Conservation (phyloP, 2,329 filamentous ascomycete species). For the Diaporthe sp. region DNA sequence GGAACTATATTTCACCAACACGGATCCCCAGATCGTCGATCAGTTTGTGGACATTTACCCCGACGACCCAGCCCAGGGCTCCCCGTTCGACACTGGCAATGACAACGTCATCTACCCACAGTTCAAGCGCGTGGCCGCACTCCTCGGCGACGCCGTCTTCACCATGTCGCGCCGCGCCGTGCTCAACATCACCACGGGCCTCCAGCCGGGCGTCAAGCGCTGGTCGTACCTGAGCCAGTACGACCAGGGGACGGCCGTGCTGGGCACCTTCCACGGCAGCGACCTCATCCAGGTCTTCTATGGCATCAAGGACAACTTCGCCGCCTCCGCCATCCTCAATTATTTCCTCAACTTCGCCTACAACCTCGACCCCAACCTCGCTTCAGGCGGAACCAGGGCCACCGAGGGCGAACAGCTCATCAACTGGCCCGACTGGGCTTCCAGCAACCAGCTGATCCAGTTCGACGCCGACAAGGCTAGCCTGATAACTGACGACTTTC, state of each 20-base stretch:
- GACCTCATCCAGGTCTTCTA: constrained; percentile 80
- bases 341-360: constrained; percentile 83
- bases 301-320: constrained; percentile 73
- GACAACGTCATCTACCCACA: constrained; percentile 81
- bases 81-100: constrained; percentile 78
- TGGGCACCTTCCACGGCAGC: constrained; percentile 85
- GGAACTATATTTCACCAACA: constrained; percentile 70
- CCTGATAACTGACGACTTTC: constrained; percentile 22
- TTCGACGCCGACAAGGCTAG: constrained; percentile 13
- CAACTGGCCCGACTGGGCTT: constrained; percentile 58
- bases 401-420: constrained; percentile 18
- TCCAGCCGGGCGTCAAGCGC: constrained; percentile 70
- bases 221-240: constrained; percentile 86
- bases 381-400: constrained; percentile 49
- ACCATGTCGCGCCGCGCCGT: constrained; percentile 78
- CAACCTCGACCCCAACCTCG: constrained; percentile 77
- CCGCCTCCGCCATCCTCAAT: constrained; percentile 69
- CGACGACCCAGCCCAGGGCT: constrained; percentile 69
- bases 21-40: constrained; percentile 65
- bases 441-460: constrained; percentile 22
- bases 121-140: constrained; percentile 83
- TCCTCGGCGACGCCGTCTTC: constrained; percentile 82
- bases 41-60: constrained; percentile 75
- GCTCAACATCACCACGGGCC: constrained; percentile 61
- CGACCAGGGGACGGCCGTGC: constrained; percentile 76